Percentiles rank a stretch among this genome's conserved stretches.
Conservation (phyloP, 176 grass and related monocot genomes). For the Aegilops speltoides region DNA sequence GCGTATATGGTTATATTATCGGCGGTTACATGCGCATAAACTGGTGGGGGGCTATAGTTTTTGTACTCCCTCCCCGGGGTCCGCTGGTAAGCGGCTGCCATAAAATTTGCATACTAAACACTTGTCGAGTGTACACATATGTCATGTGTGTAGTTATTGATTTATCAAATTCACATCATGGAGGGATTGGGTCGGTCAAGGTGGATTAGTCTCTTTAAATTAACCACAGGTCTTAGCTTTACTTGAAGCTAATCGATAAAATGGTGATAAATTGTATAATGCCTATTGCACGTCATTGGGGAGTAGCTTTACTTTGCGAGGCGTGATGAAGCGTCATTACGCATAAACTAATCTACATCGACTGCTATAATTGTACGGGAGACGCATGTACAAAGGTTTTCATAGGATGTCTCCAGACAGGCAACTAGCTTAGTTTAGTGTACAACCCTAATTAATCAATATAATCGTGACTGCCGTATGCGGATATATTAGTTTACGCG, state of each 20-base stretch:
- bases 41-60: not conserved
- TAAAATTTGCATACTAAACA: not conserved
- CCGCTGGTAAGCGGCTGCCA: not conserved
- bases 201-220: constrained; percentile 28
- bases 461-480: constrained; percentile 27
- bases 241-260: constrained; percentile 13
- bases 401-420: constrained; percentile 58
- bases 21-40: not conserved
- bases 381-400: constrained; percentile 41
- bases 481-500: not conserved
- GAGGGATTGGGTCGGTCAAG: constrained; percentile 19
- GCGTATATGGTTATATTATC: not conserved
- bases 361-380: constrained; percentile 51
- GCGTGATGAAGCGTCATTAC: constrained; percentile 40
- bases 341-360: constrained; percentile 25
- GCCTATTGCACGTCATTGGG: constrained; percentile 20
- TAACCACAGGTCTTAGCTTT: not conserved
- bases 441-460: not conserved
- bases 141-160: not conserved
- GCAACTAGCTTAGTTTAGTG: constrained; percentile 52
- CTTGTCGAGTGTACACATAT: not conserved
- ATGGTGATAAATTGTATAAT: constrained; percentile 18
- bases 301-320: constrained; percentile 35
- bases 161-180: constrained; percentile 19
- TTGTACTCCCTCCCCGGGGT: not conserved